A percentile compares a stretch with the other conserved stretches of the same genome.
Evolutionary conservation across 2,329 filamentous ascomycete species (phyloP).

Genomic region (Claviceps spartinae): DNA sequence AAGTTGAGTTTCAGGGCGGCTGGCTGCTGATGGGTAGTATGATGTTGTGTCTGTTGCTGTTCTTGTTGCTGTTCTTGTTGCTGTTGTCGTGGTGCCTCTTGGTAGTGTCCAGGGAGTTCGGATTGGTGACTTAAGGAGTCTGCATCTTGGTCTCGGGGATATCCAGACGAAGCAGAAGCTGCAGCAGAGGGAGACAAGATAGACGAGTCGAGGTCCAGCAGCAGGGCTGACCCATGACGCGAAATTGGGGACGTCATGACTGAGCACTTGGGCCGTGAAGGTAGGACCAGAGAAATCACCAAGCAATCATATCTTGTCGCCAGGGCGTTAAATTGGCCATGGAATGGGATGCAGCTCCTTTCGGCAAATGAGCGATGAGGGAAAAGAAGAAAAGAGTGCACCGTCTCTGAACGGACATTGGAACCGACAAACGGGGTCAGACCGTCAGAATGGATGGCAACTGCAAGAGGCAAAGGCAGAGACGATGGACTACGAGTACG

Average conservation of each 20-base stretch:
- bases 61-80: too few relatives aligned
- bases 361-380: constrained; percentile 2
- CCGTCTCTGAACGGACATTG: constrained; percentile 1
- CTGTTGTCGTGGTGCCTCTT: not conserved
- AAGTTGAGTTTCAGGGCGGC: not conserved
- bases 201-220: constrained; percentile 3
- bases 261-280: constrained; percentile 7
- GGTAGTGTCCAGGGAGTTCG: constrained; percentile 1
- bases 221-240: constrained; percentile 1
- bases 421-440: constrained; percentile 1
- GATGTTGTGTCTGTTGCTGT: constrained; percentile 4
- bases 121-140: constrained; percentile 3
- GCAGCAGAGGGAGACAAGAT: constrained; percentile 20
- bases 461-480: not conserved
- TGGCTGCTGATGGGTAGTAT: constrained; percentile 6
- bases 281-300: constrained; percentile 3
- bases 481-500: not conserved
- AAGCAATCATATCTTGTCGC: constrained; percentile 10
- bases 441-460: not conserved
- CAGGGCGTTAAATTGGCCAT: constrained; percentile 9
- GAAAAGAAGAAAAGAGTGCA: constrained; percentile 3
- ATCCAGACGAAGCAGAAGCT: constrained; percentile 25
- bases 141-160: constrained; percentile 7
- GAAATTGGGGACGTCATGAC: constrained; percentile 13
- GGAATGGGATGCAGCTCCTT: constrained; percentile 6